These are phyloP conservation scores for Penicillium dipodomyicola DNA, from an alignment of 495 filamentous ascomycete genomes.

Conservation along the genomic window DNA sequence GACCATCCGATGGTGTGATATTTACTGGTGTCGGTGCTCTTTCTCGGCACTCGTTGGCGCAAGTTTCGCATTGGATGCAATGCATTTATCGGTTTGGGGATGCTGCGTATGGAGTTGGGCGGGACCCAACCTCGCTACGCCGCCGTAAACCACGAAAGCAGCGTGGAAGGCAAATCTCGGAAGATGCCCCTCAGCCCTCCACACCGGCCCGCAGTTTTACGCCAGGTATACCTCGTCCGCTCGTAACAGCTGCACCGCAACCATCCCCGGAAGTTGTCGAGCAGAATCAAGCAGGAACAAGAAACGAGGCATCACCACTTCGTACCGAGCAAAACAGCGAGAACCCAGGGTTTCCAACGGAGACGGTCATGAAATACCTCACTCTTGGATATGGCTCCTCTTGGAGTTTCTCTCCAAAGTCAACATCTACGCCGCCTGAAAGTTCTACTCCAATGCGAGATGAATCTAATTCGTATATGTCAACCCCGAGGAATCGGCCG, in stretches of 20 bases:
- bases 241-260: slow-evolving; percentile 33
- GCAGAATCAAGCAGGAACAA: slow-evolving; percentile 13
- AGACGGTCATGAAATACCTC: slow-evolving; percentile 57
- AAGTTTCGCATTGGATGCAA: slow-evolving; percentile 78
- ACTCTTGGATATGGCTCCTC: slow-evolving; percentile 61
- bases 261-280: slow-evolving; percentile 18
- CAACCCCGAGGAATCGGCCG: slow-evolving; percentile 9
- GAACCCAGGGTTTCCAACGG: slow-evolving; percentile 34
- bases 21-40: slow-evolving; percentile 76
- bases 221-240: slow-evolving; percentile 47
- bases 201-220: slow-evolving; percentile 31
- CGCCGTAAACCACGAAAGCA: slow-evolving; percentile 39
- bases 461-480: slow-evolving; percentile 1
- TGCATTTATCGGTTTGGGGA: slow-evolving; percentile 75
- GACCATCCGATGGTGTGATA: slow-evolving; percentile 73
- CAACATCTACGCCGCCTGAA: slow-evolving; percentile 23
- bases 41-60: slow-evolving; percentile 59
- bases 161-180: slow-evolving; percentile 15
- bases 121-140: slow-evolving; percentile 63
- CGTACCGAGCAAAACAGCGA: slow-evolving; percentile 25
- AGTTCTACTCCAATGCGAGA: slow-evolving; percentile 3
- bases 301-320: slow-evolving; percentile 19
- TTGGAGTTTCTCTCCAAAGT: slow-evolving; percentile 48
- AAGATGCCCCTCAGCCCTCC: slow-evolving; percentile 18
- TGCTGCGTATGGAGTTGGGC: slow-evolving; percentile 73